A percentile compares a stretch with the other conserved stretches of the same genome.
phyloP scores from a whole-genome alignment of 768 basidiomycete genomes.

The Gloeopeniophorella convolvens region DNA sequence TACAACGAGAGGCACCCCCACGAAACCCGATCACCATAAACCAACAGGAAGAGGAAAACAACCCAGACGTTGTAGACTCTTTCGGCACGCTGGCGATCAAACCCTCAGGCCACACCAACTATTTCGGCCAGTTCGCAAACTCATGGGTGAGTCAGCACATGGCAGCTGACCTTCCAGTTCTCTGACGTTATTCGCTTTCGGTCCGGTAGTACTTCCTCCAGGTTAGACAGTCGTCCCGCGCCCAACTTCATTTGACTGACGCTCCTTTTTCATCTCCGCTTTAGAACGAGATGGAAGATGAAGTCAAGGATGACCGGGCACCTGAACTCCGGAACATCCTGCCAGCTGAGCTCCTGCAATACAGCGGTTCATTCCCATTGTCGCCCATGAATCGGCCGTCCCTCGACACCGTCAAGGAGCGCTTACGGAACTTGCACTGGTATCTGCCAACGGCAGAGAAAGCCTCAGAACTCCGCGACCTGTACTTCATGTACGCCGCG shows the following conservation, averaged over 20 bases:
- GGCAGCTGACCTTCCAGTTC: not conserved
- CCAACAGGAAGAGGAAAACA: slow-evolving; percentile 49
- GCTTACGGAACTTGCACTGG: slow-evolving; percentile 55
- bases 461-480: slow-evolving; percentile 48
- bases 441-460: slow-evolving; percentile 59
- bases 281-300: slow-evolving; percentile 58
- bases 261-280: slow-evolving; percentile 24
- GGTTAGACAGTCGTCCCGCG: slow-evolving; percentile 41
- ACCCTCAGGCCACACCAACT: slow-evolving; percentile 65
- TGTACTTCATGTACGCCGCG: slow-evolving; percentile 61
- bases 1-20: slow-evolving; percentile 50
- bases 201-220: slow-evolving; percentile 60
- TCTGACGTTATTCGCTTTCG: slow-evolving; percentile 18
- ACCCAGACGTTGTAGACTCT: slow-evolving; percentile 68
- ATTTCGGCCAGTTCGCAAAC: slow-evolving; percentile 69
- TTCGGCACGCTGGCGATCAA: slow-evolving; percentile 76
- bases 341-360: slow-evolving; percentile 54
- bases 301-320: slow-evolving; percentile 43
- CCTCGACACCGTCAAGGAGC: slow-evolving; percentile 35
- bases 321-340: slow-evolving; percentile 48
- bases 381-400: slow-evolving; percentile 35
- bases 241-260: slow-evolving; percentile 1
- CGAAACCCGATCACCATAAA: slow-evolving; percentile 33
- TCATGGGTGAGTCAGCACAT: slow-evolving; percentile 52
- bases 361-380: slow-evolving; percentile 63